Percentiles rank a stretch among this genome's conserved stretches.
Conservation (phyloP, 2,329 filamentous ascomycete species). For the Magnaporthiopsis incrustans region DNA sequence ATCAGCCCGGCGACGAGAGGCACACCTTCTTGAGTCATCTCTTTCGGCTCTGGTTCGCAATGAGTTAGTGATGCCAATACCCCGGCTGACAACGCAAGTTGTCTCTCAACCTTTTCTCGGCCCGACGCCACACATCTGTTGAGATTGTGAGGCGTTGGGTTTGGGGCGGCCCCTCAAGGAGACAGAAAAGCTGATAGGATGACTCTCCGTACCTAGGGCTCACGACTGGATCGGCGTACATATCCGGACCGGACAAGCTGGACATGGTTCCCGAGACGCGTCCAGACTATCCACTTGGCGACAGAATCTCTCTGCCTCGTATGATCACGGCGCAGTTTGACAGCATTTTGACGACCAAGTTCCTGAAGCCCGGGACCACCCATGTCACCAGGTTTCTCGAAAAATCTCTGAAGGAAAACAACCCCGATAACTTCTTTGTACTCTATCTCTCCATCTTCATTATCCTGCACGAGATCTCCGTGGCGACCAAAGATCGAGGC, state of each 20-base stretch:
- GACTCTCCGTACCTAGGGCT: constrained; percentile 26
- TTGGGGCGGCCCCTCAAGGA: background rate
- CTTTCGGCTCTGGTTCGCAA: constrained; percentile 38
- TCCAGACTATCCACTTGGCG: constrained; percentile 26
- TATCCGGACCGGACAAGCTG: constrained; percentile 31
- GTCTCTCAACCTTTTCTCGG: background rate
- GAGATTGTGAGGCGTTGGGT: too few relatives aligned
- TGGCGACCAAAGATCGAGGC: constrained; percentile 30
- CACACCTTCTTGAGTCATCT: constrained; percentile 29
- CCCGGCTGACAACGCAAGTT: background rate
- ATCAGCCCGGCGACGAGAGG: constrained; percentile 7
- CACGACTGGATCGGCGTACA: constrained; percentile 34
- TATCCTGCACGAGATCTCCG: constrained; percentile 33
- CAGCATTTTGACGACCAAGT: constrained; percentile 27
- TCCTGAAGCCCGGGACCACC: constrained; percentile 26
- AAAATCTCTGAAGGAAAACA: constrained; percentile 24
- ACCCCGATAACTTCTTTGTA: constrained; percentile 24
- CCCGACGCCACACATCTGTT: too few relatives aligned
- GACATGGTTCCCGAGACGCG: constrained; percentile 30
- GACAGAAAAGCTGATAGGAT: background rate
- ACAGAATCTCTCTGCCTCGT: constrained; percentile 30
- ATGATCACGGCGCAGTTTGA: constrained; percentile 40
- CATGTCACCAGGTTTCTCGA: constrained; percentile 28
- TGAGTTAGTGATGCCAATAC: constrained; percentile 27
- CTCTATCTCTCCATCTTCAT: constrained; percentile 33